A percentile compares a stretch with the other conserved stretches of the same genome.
phyloP scores from a whole-genome alignment of 78 protist species.

The Monosiga brevicollis region DNA sequence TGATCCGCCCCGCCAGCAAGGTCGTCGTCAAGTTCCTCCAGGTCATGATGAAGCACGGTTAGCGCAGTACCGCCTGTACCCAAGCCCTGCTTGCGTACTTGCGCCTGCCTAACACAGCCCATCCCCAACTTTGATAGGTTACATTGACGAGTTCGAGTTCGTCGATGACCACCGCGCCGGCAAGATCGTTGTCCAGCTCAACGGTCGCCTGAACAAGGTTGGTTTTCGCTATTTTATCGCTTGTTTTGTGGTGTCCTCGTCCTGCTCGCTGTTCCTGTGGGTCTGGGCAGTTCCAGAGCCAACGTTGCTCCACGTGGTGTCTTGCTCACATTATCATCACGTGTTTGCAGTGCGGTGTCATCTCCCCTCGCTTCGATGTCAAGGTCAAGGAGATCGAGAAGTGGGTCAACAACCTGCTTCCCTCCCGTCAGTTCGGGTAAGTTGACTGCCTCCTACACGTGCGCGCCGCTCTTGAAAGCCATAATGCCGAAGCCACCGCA shows the following conservation, averaged over 20 bases:
- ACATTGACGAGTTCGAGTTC: slow-evolving; percentile 99
- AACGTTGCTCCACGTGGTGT: no score
- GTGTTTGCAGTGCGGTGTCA: neutral
- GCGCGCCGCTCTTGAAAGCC: no score
- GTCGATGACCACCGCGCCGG: slow-evolving; percentile 99
- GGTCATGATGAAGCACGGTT: slow-evolving; percentile 97
- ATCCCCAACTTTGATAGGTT: slow-evolving; percentile 51
- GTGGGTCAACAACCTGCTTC: slow-evolving; percentile 89
- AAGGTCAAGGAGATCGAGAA: slow-evolving; percentile 36
- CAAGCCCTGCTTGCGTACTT: neutral
- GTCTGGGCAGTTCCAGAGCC: no score
- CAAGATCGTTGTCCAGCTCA: slow-evolving; percentile 94
- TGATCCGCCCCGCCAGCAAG: slow-evolving; percentile 95
- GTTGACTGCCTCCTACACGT: no score
- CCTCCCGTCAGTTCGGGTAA: slow-evolving; percentile 98
- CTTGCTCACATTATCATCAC: neutral
- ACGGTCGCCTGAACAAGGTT: slow-evolving; percentile 99
- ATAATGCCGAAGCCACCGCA: no score
- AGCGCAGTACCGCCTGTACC: neutral
- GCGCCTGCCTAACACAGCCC: neutral
- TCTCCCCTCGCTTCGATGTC: slow-evolving; percentile 96
- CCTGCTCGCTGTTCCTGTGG: neutral
- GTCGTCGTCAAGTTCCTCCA: slow-evolving; percentile 94
- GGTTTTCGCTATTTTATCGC: slow-evolving; percentile 55
- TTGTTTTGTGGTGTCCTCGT: neutral